Evolutionary conservation across 371 early-diverging fungal species (phyloP).

Genomic region (Blakeslea trispora): DNA sequence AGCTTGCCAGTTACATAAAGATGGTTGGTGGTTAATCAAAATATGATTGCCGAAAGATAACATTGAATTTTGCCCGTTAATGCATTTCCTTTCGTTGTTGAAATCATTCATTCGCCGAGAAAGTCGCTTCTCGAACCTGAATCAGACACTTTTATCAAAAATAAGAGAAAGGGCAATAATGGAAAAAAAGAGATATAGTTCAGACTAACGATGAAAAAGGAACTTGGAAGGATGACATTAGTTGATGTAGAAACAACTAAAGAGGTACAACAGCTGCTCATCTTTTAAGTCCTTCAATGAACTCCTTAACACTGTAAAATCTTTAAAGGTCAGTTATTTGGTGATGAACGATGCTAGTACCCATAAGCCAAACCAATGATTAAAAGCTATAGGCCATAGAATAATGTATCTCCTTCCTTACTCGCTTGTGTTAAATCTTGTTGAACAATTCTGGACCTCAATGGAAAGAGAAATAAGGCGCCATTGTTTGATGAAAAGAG

Average conservation of each 20-base stretch:
- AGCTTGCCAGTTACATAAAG: too few species aligned
- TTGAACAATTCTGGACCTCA: conserved; percentile 15
- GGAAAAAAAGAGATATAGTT: conserved; percentile 10
- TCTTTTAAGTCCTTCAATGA: conserved; percentile 19
- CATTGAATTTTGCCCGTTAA: too few species aligned
- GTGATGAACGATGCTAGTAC: conserved; percentile 13
- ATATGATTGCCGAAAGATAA: too few species aligned
- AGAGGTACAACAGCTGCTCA: conserved; percentile 20
- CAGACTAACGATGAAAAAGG: conserved; percentile 11
- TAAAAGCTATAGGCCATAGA: conserved; percentile 11
- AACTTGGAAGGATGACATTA: conserved; percentile 16
- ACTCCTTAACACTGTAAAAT: too few species aligned
- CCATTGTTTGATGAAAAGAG: conserved; percentile 13
- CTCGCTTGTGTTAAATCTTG: too few species aligned
- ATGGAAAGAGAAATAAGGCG: conserved; percentile 22
- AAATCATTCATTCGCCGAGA: too few species aligned
- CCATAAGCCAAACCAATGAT: conserved; percentile 15
- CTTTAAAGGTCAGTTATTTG: conserved; percentile 10
- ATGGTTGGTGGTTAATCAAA: too few species aligned
- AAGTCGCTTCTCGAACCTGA: too few species aligned
- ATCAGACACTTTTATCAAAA: not conserved
- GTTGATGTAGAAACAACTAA: conserved; percentile 10
- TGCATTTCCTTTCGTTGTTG: too few species aligned
- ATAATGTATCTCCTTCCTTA: conserved; percentile 14
- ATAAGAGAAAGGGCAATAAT: conserved; percentile 12